These are phyloP conservation scores for Xylaria castorea DNA, from an alignment of 495 filamentous ascomycete genomes.

Conservation along the genomic window DNA sequence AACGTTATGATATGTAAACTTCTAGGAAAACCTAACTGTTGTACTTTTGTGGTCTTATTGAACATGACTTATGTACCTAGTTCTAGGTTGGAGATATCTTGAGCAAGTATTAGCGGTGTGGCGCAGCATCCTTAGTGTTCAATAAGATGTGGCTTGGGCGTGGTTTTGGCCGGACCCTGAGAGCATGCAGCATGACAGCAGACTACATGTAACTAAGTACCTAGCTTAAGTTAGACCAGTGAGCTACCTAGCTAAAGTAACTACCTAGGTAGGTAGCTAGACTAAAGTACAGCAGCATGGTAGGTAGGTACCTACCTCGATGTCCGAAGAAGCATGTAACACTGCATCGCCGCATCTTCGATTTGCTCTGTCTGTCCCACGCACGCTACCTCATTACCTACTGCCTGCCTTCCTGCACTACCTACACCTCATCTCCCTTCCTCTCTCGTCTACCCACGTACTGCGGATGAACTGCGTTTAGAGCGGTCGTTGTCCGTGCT, in stretches of 20 bases:
- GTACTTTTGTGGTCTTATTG: too few relatives aligned
- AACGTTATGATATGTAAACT: not conserved
- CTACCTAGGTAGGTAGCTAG: too few relatives aligned
- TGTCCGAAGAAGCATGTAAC: too few relatives aligned
- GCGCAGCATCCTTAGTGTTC: not conserved
- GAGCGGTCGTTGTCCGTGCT: slow-evolving; percentile 16
- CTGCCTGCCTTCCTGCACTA: not conserved
- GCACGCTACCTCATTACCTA: not conserved
- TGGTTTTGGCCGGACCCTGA: not conserved
- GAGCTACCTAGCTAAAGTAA: too few relatives aligned
- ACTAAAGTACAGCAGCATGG: not conserved
- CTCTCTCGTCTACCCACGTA: not conserved
- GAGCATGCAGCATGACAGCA: not conserved
- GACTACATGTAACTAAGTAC: too few relatives aligned
- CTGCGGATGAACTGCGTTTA: slow-evolving; percentile 14
- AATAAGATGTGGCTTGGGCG: not conserved
- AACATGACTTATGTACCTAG: too few relatives aligned
- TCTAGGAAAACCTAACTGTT: not conserved
- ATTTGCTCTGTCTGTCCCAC: slow-evolving; percentile 1
- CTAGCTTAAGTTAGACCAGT: too few relatives aligned
- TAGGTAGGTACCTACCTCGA: not conserved
- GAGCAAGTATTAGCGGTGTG: not conserved
- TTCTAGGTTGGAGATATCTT: too few relatives aligned
- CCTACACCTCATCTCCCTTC: not conserved
- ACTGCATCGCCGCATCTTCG: slow-evolving; percentile 8